A percentile compares a stretch with the other conserved stretches of the same genome.
Conservation (phyloP, 169 alveolate genomes). For the Plasmodium ovale region DNA sequence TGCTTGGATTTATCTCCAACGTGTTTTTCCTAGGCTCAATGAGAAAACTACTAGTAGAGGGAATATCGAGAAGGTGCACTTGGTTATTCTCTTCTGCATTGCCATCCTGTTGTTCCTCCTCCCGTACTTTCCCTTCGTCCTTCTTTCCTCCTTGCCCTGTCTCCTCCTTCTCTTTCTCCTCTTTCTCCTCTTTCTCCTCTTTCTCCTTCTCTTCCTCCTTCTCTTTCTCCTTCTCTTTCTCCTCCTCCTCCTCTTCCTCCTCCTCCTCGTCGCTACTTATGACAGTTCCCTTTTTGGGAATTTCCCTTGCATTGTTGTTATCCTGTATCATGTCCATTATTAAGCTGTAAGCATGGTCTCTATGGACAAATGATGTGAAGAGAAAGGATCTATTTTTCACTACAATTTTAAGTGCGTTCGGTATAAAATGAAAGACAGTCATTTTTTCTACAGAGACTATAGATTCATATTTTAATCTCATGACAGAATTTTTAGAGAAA, state of each 20-base stretch:
- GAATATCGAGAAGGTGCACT: too few relatives aligned
- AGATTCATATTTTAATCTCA: constrained; percentile 11
- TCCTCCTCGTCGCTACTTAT: background rate
- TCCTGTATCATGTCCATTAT: constrained; percentile 30
- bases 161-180: background rate
- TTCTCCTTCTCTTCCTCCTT: background rate
- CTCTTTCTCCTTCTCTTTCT: background rate
- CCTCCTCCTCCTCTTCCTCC: constrained; percentile 5
- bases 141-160: background rate
- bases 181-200: background rate
- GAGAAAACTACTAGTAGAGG: background rate
- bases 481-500: constrained; percentile 13
- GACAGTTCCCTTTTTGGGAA: constrained; percentile 40
- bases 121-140: background rate
- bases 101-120: background rate
- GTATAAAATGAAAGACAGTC: constrained; percentile 11
- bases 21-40: background rate
- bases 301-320: background rate
- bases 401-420: constrained; percentile 19
- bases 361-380: constrained; percentile 40
- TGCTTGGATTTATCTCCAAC: background rate
- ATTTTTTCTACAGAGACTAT: constrained; percentile 14
- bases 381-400: constrained; percentile 18
- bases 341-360: constrained; percentile 18
- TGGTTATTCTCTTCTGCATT: background rate